Evolutionary conservation across 1,139 yeast species (phyloP), one percentile per base, ranked within the genome.

Genomic region (Debaryomyces robertsiae): DNA sequence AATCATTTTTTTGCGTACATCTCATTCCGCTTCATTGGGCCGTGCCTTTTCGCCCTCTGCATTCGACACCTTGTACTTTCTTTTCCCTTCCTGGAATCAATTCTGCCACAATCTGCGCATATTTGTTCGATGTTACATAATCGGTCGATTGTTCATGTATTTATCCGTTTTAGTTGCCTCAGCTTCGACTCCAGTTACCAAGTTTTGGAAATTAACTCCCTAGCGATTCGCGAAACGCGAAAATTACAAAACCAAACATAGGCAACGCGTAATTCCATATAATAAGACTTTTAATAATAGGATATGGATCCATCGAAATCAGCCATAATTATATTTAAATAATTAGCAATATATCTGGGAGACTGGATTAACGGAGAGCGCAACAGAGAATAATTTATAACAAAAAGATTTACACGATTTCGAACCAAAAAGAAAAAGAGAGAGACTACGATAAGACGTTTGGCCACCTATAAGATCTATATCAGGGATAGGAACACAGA

Each of bases 221-320:
- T 29, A 34, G 17, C 36, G 30, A 32, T 15, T 24, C 38, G 32
- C 41, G 37, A 38, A 33, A 38, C 36, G 37, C 36, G 41, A 33
- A 18, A 14, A 13, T 27, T 27, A 28, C 19, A 34, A 23, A n/a
- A 17, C 14, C 27, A 33, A 33, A 33, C 36, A 25, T 25, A 33
- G 16, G 17, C 36, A 33, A 33, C 36, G 36, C 36, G 36, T 33
- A 23, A 24, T 29, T 33, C 30, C 16, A 33, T 23, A 33, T 33
- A 33, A 33, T 33, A 33, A 30, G 25, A 23, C 24, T 25, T 28
- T 29, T 25, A 33, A 24, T 33, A 33, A 33, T 24, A 33, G 30
- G 23, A 33, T 18, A 24, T 32, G 36, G 25, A 25, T 33, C 36
- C 36, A 25, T 33, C 23, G n/a, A 33, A 33, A 11, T 25, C 24